Base-by-base conservation (phyloP, 345 rosid species). In the Iberis pinnata region DNA sequence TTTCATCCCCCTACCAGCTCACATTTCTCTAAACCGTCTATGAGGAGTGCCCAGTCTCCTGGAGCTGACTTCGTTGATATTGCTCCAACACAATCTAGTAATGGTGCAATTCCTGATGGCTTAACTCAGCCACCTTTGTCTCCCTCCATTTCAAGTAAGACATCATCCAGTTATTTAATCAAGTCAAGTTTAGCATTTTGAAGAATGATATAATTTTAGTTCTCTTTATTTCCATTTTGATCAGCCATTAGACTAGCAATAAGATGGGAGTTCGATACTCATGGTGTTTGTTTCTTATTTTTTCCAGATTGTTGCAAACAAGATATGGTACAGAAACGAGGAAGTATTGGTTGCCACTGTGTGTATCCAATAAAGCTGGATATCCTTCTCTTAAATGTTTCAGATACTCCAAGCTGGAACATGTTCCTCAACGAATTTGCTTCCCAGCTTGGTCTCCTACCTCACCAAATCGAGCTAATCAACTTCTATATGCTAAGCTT, bases 321-420 rank as follows among this genome's bases (percentile, higher is more conserved):
- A 18, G 67, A 80, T 60, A 76, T 68, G 73, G 92, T 92, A 70
- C 73, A 73, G 81, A 92, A 78, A 77, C 78, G 79, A 58, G 83
- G 78, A 56, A 76, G 72, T 69, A 75, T 53, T 60, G 85, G 72
- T 64, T 88, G 98, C 61, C 84, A 85, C 63, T 92, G 98, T 39
- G 98, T 81, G 40, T 88, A 92, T 77, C 98, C 98, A n/a, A 83
- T 92, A 70, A 88, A 85, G 81, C 80, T 92, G 49, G 98, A 88
- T 58, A 89, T 92, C 74, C 77, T 83, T 60, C 98, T 92, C 41
- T 53, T 78, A 73, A 92, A 92, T 64, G 84, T 92, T 58, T 88
- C 98, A 6, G 81, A 78, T 65, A 83, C 75, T 72, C 80, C 88
- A n/a, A 70, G 79, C 64, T 68, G 86, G 96, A 71, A 45, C 53